Conservation (phyloP, 345 rosid genomes). For the Brassica rapa region DNA sequence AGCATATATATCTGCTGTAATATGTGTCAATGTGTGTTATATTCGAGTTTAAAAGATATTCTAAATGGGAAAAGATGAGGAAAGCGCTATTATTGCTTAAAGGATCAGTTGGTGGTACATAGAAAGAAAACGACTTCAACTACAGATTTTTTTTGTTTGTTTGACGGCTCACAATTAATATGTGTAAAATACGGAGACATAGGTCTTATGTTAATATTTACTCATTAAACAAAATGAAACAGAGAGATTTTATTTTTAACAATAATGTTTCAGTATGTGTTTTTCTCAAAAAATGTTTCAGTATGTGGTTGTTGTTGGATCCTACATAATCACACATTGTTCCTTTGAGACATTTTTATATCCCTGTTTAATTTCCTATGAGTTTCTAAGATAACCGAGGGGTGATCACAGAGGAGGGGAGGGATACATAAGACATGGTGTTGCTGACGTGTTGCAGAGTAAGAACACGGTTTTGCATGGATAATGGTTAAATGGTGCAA, state of each 20-base stretch:
- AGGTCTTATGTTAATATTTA: neutral
- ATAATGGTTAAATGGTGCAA: conserved; percentile 14
- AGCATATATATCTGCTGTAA: conserved; percentile 18
- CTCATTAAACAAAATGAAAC: neutral
- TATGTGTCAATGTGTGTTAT: neutral
- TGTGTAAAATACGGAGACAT: neutral
- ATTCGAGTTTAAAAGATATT: neutral
- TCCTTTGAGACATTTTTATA: neutral
- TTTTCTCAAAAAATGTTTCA: neutral
- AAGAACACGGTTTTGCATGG: conserved; percentile 29
- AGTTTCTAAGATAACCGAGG: neutral
- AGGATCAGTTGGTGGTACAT: conserved; percentile 30
- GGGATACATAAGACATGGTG: conserved; percentile 14
- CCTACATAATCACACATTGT: neutral
- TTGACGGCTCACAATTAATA: conserved; percentile 5
- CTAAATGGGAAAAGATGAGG: conserved; percentile 28
- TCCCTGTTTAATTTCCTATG: neutral
- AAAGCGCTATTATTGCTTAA: conserved; percentile 7
- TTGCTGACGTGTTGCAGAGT: conserved; percentile 30
- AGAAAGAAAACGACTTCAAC: conserved; percentile 17
- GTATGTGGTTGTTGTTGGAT: neutral
- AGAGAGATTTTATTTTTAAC: neutral
- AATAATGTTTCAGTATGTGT: neutral
- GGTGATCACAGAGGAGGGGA: conserved; percentile 5
- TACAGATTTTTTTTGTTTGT: neutral